Evolutionary conservation across 257 asterid genomes (phyloP).

Genomic region (Lycium ferocissimum): DNA sequence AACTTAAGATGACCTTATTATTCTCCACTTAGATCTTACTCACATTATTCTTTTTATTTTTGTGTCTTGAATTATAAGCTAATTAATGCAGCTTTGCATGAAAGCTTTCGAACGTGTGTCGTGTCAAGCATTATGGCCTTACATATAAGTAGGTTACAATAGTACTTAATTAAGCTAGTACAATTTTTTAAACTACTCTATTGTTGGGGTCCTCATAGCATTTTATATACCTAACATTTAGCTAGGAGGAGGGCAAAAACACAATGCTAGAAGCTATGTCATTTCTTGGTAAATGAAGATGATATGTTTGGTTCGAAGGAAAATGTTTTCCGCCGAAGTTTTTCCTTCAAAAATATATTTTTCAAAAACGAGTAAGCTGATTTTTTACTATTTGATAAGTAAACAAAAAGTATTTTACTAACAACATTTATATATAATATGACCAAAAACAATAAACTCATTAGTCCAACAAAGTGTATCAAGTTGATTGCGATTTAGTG

Average conservation of each 20-base stretch:
- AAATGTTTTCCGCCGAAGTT: not conserved
- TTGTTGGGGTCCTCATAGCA: not conserved
- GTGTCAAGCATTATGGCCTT: not conserved
- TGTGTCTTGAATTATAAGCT: not conserved
- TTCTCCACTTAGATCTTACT: not conserved
- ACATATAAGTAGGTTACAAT: not conserved
- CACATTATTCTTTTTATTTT: not conserved
- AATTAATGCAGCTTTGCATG: not conserved
- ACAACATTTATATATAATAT: not conserved
- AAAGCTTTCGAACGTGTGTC: conserved; percentile 13
- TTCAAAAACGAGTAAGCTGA: no score
- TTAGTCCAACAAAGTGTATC: no score
- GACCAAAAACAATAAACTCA: not conserved
- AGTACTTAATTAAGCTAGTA: not conserved
- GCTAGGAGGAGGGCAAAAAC: not conserved
- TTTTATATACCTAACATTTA: not conserved
- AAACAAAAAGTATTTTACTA: not conserved
- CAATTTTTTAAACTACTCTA: no score
- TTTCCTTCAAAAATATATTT: no score
- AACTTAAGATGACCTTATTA: not conserved
- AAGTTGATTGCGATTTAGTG: no score
- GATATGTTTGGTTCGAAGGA: not conserved
- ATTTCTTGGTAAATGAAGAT: not conserved
- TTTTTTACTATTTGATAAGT: not conserved
- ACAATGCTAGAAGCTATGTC: not conserved